phyloP scores from a whole-genome alignment of 192 early-diverging fungal genomes.

The Podila epigama region DNA sequence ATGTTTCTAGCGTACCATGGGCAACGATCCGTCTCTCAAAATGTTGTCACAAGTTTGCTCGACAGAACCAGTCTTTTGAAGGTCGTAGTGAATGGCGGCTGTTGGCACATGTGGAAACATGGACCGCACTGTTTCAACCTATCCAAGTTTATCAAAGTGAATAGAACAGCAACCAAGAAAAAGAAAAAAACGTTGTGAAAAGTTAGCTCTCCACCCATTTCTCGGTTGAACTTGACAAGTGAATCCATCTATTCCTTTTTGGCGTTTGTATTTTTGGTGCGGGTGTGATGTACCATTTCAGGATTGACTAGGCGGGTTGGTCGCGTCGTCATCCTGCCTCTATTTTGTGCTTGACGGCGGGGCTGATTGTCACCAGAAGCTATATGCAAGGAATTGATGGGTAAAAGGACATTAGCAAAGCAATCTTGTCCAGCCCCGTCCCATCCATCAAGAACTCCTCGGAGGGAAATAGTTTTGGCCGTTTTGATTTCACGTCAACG shows the following conservation, averaged over 20 bases:
- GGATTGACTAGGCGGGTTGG: slow-evolving; percentile 41
- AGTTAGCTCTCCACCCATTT: neutral
- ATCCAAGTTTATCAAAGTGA: slow-evolving; percentile 6
- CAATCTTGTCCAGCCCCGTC: too few relatives aligned
- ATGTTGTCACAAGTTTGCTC: slow-evolving; percentile 85
- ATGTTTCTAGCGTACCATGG: slow-evolving; percentile 54
- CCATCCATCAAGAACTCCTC: too few relatives aligned
- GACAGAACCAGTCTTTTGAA: slow-evolving; percentile 84
- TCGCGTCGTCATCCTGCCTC: slow-evolving; percentile 33
- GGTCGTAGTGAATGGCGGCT: slow-evolving; percentile 75
- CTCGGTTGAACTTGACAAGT: too few relatives aligned
- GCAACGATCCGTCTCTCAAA: slow-evolving; percentile 64
- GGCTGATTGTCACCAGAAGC: slow-evolving; percentile 38
- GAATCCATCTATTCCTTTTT: too few relatives aligned
- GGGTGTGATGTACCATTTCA: slow-evolving; percentile 37
- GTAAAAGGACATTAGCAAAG: too few relatives aligned
- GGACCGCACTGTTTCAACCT: slow-evolving; percentile 74
- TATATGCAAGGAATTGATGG: too few relatives aligned
- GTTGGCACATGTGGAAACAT: slow-evolving; percentile 88
- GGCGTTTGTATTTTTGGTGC: too few relatives aligned
- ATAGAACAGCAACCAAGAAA: neutral
- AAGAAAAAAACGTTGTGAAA: too few relatives aligned
- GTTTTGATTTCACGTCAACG: too few relatives aligned
- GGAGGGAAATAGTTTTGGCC: too few relatives aligned
- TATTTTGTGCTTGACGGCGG: slow-evolving; percentile 35